Conservation (phyloP, 1,284 basidiomycete species). For the Moesziomyces parantarcticus region DNA sequence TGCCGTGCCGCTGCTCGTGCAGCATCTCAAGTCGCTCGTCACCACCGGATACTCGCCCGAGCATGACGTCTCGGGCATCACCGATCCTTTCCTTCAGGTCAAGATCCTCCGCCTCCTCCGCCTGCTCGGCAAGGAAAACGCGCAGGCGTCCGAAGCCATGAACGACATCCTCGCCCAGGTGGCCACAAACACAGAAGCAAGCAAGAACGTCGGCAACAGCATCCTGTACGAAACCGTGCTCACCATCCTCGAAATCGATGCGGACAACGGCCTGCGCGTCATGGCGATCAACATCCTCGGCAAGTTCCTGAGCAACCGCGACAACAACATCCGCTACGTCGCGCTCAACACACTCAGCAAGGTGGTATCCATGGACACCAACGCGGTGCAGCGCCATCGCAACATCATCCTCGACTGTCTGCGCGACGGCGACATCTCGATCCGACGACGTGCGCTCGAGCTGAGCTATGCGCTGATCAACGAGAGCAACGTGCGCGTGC, state of each 20-base stretch:
- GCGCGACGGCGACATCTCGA: slow-evolving; percentile 98
- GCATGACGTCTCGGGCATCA: slow-evolving; percentile 99
- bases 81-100: slow-evolving; percentile 97
- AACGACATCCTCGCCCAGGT: slow-evolving; percentile 99
- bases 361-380: slow-evolving; percentile 96
- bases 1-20: slow-evolving; percentile 90
- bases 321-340: slow-evolving; percentile 98
- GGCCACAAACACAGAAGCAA: slow-evolving; percentile 96
- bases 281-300: slow-evolving; percentile 99
- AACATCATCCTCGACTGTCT: slow-evolving; percentile 98
- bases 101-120: slow-evolving; percentile 95
- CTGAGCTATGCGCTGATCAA: slow-evolving; percentile 98
- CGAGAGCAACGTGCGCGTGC: slow-evolving; percentile 90
- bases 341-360: slow-evolving; percentile 98
- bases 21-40: slow-evolving; percentile 92
- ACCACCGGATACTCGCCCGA: slow-evolving; percentile 98
- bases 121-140: slow-evolving; percentile 85
- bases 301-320: slow-evolving; percentile 96
- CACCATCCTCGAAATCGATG: slow-evolving; percentile 97
- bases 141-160: slow-evolving; percentile 89
- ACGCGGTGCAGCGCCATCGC: slow-evolving; percentile 96
- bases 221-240: slow-evolving; percentile 98
- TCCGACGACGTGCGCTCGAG: slow-evolving; percentile 93
- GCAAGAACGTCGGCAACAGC: slow-evolving; percentile 98
- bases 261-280: slow-evolving; percentile 91